Percentiles rank a stretch among this genome's conserved stretches.
These are phyloP conservation scores for Spathaspora sp. DNA, from an alignment of 1,139 yeast genomes.

Conservation along the genomic window DNA sequence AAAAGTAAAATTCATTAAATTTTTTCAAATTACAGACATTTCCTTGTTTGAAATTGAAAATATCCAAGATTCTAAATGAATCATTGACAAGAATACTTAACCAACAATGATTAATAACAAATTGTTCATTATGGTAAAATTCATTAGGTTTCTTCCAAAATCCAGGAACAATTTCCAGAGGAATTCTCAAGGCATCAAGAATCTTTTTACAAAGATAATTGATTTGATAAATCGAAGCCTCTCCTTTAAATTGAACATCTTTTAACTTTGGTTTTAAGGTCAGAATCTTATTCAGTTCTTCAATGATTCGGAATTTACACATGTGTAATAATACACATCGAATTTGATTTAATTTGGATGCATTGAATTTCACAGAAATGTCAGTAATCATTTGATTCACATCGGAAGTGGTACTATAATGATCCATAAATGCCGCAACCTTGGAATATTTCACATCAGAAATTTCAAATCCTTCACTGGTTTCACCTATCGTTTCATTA, in stretches of 20 bases:
- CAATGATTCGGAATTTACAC: slow-evolving; percentile 39
- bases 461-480: slow-evolving; percentile 20
- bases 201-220: slow-evolving; percentile 75
- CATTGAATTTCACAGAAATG: slow-evolving; percentile 40
- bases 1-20: slow-evolving; percentile 64
- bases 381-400: slow-evolving; percentile 48
- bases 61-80: slow-evolving; percentile 77
- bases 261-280: slow-evolving; percentile 42
- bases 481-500: slow-evolving; percentile 36
- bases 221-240: slow-evolving; percentile 66
- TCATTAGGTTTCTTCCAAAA: slow-evolving; percentile 78
- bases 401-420: slow-evolving; percentile 31
- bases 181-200: slow-evolving; percentile 68
- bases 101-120: slow-evolving; percentile 85
- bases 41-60: slow-evolving; percentile 37
- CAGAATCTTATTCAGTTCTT: slow-evolving; percentile 37
- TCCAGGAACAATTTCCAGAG: slow-evolving; percentile 77
- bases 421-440: slow-evolving; percentile 33
- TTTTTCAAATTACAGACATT: slow-evolving; percentile 35
- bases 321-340: slow-evolving; percentile 42
- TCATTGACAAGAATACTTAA: slow-evolving; percentile 71
- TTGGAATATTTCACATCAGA: slow-evolving; percentile 19
- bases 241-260: slow-evolving; percentile 38
- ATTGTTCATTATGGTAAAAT: slow-evolving; percentile 49
- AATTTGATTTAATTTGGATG: slow-evolving; percentile 35